Percentiles rank a stretch among this genome's conserved stretches.
Conservation (phyloP, 1,284 basidiomycete species). For the Ganoderma resinaceum region DNA sequence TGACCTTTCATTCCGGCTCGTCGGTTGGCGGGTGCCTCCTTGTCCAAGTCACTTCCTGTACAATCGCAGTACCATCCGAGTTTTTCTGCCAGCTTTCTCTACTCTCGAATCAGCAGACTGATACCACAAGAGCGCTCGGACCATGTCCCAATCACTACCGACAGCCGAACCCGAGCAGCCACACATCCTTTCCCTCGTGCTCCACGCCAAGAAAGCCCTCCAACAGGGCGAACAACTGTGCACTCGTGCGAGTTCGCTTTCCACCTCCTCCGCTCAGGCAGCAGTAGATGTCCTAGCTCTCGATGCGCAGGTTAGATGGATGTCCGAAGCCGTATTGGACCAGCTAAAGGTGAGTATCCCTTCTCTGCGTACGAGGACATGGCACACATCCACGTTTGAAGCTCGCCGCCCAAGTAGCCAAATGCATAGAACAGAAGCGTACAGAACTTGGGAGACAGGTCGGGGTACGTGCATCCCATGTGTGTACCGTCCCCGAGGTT, state of each 20-base stretch:
- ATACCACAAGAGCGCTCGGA: not conserved
- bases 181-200: constrained; percentile 73
- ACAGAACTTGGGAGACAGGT: constrained; percentile 62
- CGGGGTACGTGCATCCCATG: constrained; percentile 52
- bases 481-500: not conserved
- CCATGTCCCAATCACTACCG: constrained; percentile 16
- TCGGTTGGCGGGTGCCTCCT: no score
- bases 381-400: constrained; percentile 37
- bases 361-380: not conserved
- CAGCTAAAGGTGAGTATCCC: constrained; percentile 66
- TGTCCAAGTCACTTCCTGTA: not conserved
- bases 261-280: constrained; percentile 65
- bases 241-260: constrained; percentile 62
- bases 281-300: constrained; percentile 75
- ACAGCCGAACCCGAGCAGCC: constrained; percentile 33
- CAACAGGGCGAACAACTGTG: constrained; percentile 79
- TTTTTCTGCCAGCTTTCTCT: not conserved
- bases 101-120: not conserved
- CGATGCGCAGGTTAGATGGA: constrained; percentile 80
- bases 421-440: constrained; percentile 75
- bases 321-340: constrained; percentile 72
- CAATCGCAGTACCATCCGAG: not conserved
- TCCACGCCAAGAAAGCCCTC: constrained; percentile 81
- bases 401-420: constrained; percentile 76
- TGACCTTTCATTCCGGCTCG: no score